Evolutionary conservation across 1,139 yeast genomes (phyloP).

Genomic region (Magnusiomyces suaveolens): DNA sequence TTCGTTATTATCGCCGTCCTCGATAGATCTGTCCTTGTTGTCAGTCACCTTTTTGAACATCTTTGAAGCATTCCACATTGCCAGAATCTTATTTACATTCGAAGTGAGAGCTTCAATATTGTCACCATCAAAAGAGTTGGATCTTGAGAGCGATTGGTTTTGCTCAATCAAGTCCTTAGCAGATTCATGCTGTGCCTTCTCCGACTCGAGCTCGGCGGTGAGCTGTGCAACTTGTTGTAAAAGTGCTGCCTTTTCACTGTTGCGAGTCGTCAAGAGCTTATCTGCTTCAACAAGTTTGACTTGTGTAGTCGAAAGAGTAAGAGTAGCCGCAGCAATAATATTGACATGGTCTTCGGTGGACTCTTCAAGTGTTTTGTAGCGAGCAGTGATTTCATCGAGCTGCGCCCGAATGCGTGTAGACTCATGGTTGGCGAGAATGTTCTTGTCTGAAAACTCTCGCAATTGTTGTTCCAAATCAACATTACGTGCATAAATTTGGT

Average conservation of each 20-base stretch:
- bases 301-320: slow-evolving; percentile 26
- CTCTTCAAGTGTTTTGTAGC: slow-evolving; percentile 19
- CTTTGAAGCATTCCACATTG: slow-evolving; percentile 27
- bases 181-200: slow-evolving; percentile 16
- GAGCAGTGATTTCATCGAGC: slow-evolving; percentile 17
- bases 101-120: neutral
- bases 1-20: neutral
- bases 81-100: slow-evolving; percentile 22
- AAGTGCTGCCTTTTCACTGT: slow-evolving; percentile 17
- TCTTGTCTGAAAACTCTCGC: slow-evolving; percentile 23
- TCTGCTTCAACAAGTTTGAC: slow-evolving; percentile 19
- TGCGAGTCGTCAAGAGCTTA: slow-evolving; percentile 20
- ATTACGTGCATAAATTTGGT: slow-evolving; percentile 13
- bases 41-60: slow-evolving; percentile 14
- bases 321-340: slow-evolving; percentile 26
- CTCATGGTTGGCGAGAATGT: slow-evolving; percentile 23
- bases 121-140: neutral
- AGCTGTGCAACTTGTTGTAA: slow-evolving; percentile 18
- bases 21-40: neutral
- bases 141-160: neutral
- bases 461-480: slow-evolving; percentile 18
- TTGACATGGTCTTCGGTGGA: slow-evolving; percentile 24
- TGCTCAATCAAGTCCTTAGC: slow-evolving; percentile 6
- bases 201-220: slow-evolving; percentile 18
- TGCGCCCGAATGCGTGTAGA: slow-evolving; percentile 17